Evolutionary conservation across 2,329 filamentous ascomycete species (phyloP).

Genomic region (Microsporum canis): DNA sequence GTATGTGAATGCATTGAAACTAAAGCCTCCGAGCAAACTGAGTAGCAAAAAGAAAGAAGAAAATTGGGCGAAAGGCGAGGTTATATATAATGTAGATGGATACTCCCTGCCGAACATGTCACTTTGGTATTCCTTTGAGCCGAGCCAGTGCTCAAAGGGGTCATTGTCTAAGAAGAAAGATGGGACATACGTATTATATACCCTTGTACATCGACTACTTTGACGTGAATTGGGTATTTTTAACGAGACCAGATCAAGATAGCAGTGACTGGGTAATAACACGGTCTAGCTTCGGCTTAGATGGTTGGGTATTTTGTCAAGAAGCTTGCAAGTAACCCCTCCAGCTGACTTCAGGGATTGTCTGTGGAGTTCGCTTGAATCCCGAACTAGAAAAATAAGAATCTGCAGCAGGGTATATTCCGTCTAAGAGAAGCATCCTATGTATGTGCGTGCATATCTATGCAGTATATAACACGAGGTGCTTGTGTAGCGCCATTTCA

Average conservation of each 20-base stretch:
- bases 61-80: background rate
- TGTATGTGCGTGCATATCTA: background rate
- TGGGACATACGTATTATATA: background rate
- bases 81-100: background rate
- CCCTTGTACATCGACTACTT: background rate
- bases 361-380: background rate
- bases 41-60: background rate
- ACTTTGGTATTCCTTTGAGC: background rate
- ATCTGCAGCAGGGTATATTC: background rate
- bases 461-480: background rate
- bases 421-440: background rate
- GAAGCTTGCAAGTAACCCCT: background rate
- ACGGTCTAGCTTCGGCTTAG: background rate
- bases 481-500: background rate
- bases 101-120: background rate
- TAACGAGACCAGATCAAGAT: background rate
- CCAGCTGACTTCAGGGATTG: background rate
- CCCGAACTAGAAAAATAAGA: background rate
- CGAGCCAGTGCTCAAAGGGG: background rate
- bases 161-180: background rate
- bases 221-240: background rate
- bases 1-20: no score
- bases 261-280: background rate
- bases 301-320: background rate
- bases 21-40: background rate